phyloP scores from a whole-genome alignment of 208 protist species.

The Ichthyophonus hoferi region DNA sequence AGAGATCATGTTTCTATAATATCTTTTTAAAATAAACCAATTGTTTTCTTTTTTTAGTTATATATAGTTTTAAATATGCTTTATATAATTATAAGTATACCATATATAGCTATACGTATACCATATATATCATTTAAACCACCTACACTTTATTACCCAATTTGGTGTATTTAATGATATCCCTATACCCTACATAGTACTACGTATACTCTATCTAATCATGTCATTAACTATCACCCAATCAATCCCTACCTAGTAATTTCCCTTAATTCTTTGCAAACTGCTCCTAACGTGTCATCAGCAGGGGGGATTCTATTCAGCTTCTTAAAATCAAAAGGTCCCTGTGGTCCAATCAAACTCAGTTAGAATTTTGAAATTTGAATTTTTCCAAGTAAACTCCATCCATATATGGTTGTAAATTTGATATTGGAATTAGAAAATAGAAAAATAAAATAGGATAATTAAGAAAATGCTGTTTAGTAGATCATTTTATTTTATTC shows the following conservation, averaged over 20 bases:
- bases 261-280: background rate
- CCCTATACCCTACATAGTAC: background rate
- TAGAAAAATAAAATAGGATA: no score
- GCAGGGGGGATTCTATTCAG: background rate
- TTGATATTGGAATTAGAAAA: no score
- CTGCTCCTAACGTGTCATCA: background rate
- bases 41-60: no score
- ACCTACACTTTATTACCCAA: background rate
- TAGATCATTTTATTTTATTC: no score
- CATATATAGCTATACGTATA: background rate
- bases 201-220: background rate
- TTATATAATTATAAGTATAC: background rate
- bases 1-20: no score
- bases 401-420: no score
- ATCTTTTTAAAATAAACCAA: no score
- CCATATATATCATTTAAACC: background rate
- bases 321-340: background rate
- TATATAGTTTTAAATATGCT: no score
- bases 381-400: no score
- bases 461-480: no score
- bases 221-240: background rate
- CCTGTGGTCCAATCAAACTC: no score
- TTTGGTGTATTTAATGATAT: background rate
- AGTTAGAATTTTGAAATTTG: no score
- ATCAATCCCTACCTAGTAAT: background rate